Conservation (phyloP, 768 basidiomycete genomes). For the Fistulinella prunicolor region DNA sequence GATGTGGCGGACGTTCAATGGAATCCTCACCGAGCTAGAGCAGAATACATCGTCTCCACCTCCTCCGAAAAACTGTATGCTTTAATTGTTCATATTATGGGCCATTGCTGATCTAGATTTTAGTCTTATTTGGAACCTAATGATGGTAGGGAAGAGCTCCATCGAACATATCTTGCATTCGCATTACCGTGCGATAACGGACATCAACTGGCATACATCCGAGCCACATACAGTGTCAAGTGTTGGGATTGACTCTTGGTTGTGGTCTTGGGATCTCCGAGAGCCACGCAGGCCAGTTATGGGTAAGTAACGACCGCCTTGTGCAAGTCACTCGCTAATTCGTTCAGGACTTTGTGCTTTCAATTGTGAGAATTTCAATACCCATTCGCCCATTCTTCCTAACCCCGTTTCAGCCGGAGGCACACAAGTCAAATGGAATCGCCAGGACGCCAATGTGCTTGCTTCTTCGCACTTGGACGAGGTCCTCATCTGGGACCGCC, state of each 20-base stretch:
- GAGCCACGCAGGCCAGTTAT: conserved; percentile 67
- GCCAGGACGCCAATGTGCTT: conserved; percentile 78
- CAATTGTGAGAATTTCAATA: conserved; percentile 39
- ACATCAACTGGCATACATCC: conserved; percentile 94
- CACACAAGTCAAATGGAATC: conserved; percentile 98
- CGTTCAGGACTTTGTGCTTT: conserved; percentile 53
- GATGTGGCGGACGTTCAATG: conserved; percentile 92
- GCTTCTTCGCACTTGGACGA: conserved; percentile 88
- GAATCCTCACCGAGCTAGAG: conserved; percentile 77
- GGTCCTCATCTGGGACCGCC: conserved; percentile 91
- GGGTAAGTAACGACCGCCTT: conserved; percentile 35
- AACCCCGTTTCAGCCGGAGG: conserved; percentile 59
- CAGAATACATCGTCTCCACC: conserved; percentile 83
- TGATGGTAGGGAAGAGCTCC: conserved; percentile 65
- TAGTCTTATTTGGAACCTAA: conserved; percentile 94
- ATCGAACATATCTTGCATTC: conserved; percentile 84
- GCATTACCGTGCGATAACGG: conserved; percentile 94
- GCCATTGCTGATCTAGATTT: background rate
- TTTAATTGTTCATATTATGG: background rate
- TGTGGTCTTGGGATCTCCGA: conserved; percentile 93
- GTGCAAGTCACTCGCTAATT: background rate
- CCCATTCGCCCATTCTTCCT: background rate
- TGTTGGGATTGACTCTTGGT: conserved; percentile 90
- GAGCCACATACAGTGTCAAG: conserved; percentile 86
- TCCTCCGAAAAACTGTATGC: conserved; percentile 84